Percentiles rank a stretch among this genome's conserved stretches.
These are phyloP conservation scores for Russula griseocarnosa DNA, from an alignment of 768 basidiomycete genomes.

Conservation along the genomic window DNA sequence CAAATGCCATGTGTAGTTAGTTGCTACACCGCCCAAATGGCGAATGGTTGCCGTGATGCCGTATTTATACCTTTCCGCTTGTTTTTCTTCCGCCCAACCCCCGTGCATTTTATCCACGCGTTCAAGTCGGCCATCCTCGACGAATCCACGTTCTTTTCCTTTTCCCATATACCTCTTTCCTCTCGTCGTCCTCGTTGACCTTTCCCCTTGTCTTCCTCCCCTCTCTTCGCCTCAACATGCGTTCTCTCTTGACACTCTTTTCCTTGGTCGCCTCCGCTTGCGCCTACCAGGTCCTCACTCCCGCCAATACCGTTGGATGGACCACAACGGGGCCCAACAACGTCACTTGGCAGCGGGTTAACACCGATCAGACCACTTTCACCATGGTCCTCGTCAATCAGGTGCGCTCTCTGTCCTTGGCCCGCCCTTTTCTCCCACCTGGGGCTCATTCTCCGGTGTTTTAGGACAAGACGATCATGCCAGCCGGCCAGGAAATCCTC, in stretches of 20 bases:
- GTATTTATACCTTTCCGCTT: background rate
- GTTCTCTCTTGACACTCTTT: slow-evolving; percentile 41
- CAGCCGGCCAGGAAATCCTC: slow-evolving; percentile 46
- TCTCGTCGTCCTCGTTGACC: slow-evolving; percentile 9
- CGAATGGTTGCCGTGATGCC: background rate
- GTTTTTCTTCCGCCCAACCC: background rate
- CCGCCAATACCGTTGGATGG: slow-evolving; percentile 47
- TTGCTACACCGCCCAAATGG: background rate
- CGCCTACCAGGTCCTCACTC: slow-evolving; percentile 54
- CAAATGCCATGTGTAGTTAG: background rate
- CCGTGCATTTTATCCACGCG: background rate
- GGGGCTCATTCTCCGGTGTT: background rate
- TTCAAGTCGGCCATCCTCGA: slow-evolving; percentile 7
- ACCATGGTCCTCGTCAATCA: slow-evolving; percentile 62
- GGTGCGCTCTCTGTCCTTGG: slow-evolving; percentile 38
- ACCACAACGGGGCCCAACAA: slow-evolving; percentile 45
- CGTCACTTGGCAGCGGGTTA: slow-evolving; percentile 60
- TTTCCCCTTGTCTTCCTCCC: background rate
- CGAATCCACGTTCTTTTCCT: slow-evolving; percentile 22
- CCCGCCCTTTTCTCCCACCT: background rate
- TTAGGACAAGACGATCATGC: slow-evolving; percentile 35
- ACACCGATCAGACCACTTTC: slow-evolving; percentile 65
- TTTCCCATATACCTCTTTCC: background rate
- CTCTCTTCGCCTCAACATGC: slow-evolving; percentile 37
- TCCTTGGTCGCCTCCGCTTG: slow-evolving; percentile 50